Conservation (phyloP, 805 yeast species). For the Candida piceae region DNA sequence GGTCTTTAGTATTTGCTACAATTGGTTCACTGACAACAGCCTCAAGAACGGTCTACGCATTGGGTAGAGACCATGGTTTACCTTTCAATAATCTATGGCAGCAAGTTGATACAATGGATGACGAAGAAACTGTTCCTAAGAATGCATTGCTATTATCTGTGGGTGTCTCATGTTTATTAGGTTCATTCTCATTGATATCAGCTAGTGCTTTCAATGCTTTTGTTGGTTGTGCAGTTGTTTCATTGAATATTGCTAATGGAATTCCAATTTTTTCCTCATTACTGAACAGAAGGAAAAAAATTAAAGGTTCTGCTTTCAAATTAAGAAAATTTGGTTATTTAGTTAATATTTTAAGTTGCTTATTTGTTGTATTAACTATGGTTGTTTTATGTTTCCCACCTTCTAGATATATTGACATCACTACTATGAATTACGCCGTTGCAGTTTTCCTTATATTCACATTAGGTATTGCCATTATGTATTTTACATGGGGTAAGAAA, state of each 20-base stretch:
- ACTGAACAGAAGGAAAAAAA: constrained; percentile 52
- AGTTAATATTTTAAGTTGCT: constrained; percentile 51
- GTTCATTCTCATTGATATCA: constrained; percentile 63
- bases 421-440: constrained; percentile 62
- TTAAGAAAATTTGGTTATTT: constrained; percentile 60
- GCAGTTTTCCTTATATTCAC: constrained; percentile 50
- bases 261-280: constrained; percentile 66
- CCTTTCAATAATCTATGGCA: constrained; percentile 65
- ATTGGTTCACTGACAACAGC: constrained; percentile 78
- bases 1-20: constrained; percentile 69
- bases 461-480: constrained; percentile 44
- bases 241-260: constrained; percentile 70
- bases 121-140: constrained; percentile 58
- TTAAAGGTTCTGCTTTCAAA: constrained; percentile 65
- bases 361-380: constrained; percentile 56
- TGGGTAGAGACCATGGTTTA: constrained; percentile 79
- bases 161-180: constrained; percentile 53
- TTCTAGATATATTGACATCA: constrained; percentile 45
- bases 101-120: constrained; percentile 50
- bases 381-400: constrained; percentile 69
- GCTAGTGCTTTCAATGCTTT: constrained; percentile 77
- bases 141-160: constrained; percentile 65
- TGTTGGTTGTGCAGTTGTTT: constrained; percentile 75
- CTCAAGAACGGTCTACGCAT: constrained; percentile 74
- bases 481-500: constrained; percentile 54